phyloP scores from a whole-genome alignment of 768 basidiomycete species.

The Calocybe indica region DNA sequence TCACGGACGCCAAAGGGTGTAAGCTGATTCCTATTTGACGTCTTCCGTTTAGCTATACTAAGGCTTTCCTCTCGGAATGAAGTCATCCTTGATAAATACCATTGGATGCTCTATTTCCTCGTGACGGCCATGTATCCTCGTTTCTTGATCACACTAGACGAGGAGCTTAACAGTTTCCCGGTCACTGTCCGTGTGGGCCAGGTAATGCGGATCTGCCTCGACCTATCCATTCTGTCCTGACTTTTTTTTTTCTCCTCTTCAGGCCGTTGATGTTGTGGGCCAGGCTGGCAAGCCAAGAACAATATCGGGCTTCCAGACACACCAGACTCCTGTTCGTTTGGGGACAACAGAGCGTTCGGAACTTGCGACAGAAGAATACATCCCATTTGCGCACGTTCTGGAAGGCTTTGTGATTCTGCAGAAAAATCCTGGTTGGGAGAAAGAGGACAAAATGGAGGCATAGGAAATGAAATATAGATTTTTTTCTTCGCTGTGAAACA shows the following conservation, averaged over 20 bases:
- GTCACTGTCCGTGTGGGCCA: slow-evolving; percentile 95
- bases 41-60: neutral
- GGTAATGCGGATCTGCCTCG: slow-evolving; percentile 29
- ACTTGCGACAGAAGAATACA: slow-evolving; percentile 94
- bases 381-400: slow-evolving; percentile 83
- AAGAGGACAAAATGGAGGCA: slow-evolving; percentile 80
- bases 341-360: slow-evolving; percentile 94
- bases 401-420: slow-evolving; percentile 90
- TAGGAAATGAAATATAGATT: slow-evolving; percentile 23
- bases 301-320: slow-evolving; percentile 98
- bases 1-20: slow-evolving; percentile 94
- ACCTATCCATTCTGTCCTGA: neutral
- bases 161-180: slow-evolving; percentile 78
- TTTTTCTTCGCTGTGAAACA: neutral
- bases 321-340: slow-evolving; percentile 92
- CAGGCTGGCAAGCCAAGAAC: slow-evolving; percentile 96
- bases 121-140: slow-evolving; percentile 96
- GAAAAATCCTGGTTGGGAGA: slow-evolving; percentile 90
- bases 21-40: slow-evolving; percentile 29
- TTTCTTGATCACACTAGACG: slow-evolving; percentile 95
- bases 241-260: slow-evolving; percentile 6
- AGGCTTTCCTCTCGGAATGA: slow-evolving; percentile 1
- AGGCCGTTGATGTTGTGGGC: slow-evolving; percentile 96
- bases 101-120: slow-evolving; percentile 99
- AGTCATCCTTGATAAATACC: slow-evolving; percentile 93